Base-by-base conservation (phyloP, 768 basidiomycete species). In the Cystobasidium ongulense region DNA sequence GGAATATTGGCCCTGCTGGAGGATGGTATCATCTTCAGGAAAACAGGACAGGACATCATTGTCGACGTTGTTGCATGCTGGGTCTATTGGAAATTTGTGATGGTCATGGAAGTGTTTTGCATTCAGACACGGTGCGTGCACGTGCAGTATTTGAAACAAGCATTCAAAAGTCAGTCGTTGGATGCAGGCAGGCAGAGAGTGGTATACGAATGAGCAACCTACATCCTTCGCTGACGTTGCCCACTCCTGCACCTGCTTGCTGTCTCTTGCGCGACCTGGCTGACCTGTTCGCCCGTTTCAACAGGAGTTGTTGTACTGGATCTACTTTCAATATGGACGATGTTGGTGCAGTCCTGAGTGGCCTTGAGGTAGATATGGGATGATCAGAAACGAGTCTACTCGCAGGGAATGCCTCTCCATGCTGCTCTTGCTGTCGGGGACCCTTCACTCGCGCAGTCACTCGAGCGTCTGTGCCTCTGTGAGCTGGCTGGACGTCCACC, bases 1-100 rank as follows among this genome's bases (percentile, higher is more conserved):
- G 2, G 87, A 86, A 84, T 86, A 90, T 62, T 89, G 81, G 78
- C 88, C 85, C 81, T 95, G 91, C n/a, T 85, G 81, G 74, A 93
- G 83, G 29, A 82, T 75, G 25, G 86, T 86, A 72, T 84, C 81
- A 8, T 81, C 62, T 0, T 82, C 83, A 11, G 92, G 92, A 79
- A 85, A 92, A 80, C 92, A 94, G 8, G 91, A 90, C 52, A 88
- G 84, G 74, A 90, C 83, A 61, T 86, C 81, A 82, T 93, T 93
- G 75, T 87, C 87, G 50, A 80, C 79, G 41, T 79, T 74, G 65
- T 77, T 76, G 77, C 82, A 83, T 25, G 76, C 65, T 21, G 81
- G 81, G 67, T 82, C 79, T 80, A 75, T 25, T 27, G n/a, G n/a
- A n/a, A n/a, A n/a, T 17, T 0, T 7, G 25, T 0, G 39, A 41